Evolutionary conservation across 768 basidiomycete species (phyloP), one percentile per base, ranked within the genome.

Genomic region (Xerocomus potaroensis): DNA sequence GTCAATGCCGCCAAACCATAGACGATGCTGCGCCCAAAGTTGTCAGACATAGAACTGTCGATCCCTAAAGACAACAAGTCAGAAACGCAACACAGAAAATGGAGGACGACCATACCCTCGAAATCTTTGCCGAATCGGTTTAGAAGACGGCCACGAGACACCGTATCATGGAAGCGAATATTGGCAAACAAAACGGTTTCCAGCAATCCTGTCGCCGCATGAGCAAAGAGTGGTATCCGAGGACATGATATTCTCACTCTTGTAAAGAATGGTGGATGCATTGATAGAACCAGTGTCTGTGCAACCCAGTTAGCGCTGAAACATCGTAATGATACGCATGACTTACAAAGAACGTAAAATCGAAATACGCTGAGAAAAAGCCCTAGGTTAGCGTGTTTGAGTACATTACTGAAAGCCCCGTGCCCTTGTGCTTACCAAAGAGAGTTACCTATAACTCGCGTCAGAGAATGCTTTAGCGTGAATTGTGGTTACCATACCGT

Each of bases 111-210:
- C 49, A 23, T 47, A 68, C 76, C 87, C 70, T 93, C 91, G 46
- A 94, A 87, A 61, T 94, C 92, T 64, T 94, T 94, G 34, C 92
- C 91, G 52, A 88, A 87, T 37, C 91, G 73, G 55, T 93, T 91
- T 30, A 93, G 66, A 9, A 89, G 69, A 2, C 91, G 80, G 5
- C 93, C 93, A 30, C 90, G 80, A 41, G 85, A 89, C 2, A 90
- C 79, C 0, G 92, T 96, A 59, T 96, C 93, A 56, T 95, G 93
- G 74, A 96, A 95, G 33, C 92, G 80, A 47, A 95, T 83, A 37
- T 90, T 80, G 8, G 92, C 89, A 58, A 93, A 93, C 1, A 96
- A 70, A 3, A 95, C 83, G 1, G 82, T 65, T 59, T 94, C 86
- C 22, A 94, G 69, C 31, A 94, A 73, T 29, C 72, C 79, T 55